A percentile compares a stretch with the other conserved stretches of the same genome.
phyloP scores from a whole-genome alignment of 805 yeast genomes.

The Candida tammaniensis region DNA sequence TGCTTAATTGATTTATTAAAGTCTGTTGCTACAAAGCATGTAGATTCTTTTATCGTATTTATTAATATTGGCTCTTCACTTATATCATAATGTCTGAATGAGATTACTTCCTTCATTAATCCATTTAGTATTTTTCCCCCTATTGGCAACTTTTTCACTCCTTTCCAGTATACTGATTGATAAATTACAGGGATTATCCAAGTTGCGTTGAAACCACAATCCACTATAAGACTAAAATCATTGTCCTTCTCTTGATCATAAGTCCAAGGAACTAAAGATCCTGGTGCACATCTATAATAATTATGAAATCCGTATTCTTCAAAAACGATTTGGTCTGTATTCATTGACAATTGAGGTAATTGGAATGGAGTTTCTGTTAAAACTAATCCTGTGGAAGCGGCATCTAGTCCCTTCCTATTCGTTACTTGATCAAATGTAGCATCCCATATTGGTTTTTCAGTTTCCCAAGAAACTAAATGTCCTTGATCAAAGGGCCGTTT shows the following conservation, averaged over 20 bases:
- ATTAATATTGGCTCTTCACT: constrained; percentile 85
- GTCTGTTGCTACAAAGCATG: constrained; percentile 66
- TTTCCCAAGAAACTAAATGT: constrained; percentile 86
- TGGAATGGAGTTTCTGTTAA: constrained; percentile 81
- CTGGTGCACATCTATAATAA: constrained; percentile 64
- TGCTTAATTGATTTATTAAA: constrained; percentile 47
- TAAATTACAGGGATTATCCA: constrained; percentile 83
- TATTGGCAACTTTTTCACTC: constrained; percentile 72
- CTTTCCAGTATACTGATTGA: constrained; percentile 74
- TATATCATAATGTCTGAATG: constrained; percentile 90
- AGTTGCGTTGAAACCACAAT: constrained; percentile 84
- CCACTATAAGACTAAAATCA: constrained; percentile 79
- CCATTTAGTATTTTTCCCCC: constrained; percentile 89
- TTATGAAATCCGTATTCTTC: constrained; percentile 86
- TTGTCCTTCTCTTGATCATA: constrained; percentile 13
- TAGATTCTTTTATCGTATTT: constrained; percentile 78
- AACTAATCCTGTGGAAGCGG: constrained; percentile 48
- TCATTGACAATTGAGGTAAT: constrained; percentile 74
- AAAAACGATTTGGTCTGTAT: constrained; percentile 87
- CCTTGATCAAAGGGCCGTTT: constrained; percentile 88
- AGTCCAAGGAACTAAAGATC: constrained; percentile 40
- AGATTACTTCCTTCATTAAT: constrained; percentile 74
- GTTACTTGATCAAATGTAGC: constrained; percentile 46
- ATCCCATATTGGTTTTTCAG: constrained; percentile 90
- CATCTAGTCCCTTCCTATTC: constrained; percentile 14